Base-by-base conservation (phyloP, 148 eudicot species). In the Limonium bicolor region DNA sequence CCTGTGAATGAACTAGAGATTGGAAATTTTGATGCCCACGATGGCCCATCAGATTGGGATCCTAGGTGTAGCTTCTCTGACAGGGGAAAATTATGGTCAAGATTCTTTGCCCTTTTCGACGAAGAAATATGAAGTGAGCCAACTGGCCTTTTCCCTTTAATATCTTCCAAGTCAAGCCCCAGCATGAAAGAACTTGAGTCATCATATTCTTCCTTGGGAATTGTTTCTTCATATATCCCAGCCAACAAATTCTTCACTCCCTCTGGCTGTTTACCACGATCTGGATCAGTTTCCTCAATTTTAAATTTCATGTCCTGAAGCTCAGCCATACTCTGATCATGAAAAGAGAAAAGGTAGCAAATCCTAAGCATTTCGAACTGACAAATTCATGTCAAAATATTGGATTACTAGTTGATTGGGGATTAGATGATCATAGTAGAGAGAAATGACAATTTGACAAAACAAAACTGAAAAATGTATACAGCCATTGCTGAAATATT, bases 141-240 rank as follows among this genome's bases (percentile, higher is more conserved):
- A n/a, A n/a, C n/a, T 61, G 82, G 85, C 61, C 76, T 77, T 54
- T 78, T 81, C 21, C 74, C 74, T 53, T 60, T 69, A 11, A 51
- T 36, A 42, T 60, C 55, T 44, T 48, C 49, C 15, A 60, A 36
- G 50, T 51, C 32, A 27, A 41, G 47, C 38, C 52, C 66, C 35
- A 47, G 31, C 34, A 55, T 50, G 16, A 65, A 60, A 54, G 56
- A 50, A 38, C 27, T 53, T 12, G 58, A 43, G 32, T 75, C 84
- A 27, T 46, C 24, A 42, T 58, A 51, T 49, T 76, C 80, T 62
- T 75, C 85, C 60, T 78, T 71, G 27, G 95, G 93, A 50, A 49
- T 62, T 61, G 69, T 71, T 29, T 62, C 71, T 55, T 33, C 68
- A 36, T 27, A 46, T 42, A 55, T 64, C 19, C 57, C 72, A 6